Conservation (phyloP, 495 filamentous ascomycete species). For the Penicillium salamii region DNA sequence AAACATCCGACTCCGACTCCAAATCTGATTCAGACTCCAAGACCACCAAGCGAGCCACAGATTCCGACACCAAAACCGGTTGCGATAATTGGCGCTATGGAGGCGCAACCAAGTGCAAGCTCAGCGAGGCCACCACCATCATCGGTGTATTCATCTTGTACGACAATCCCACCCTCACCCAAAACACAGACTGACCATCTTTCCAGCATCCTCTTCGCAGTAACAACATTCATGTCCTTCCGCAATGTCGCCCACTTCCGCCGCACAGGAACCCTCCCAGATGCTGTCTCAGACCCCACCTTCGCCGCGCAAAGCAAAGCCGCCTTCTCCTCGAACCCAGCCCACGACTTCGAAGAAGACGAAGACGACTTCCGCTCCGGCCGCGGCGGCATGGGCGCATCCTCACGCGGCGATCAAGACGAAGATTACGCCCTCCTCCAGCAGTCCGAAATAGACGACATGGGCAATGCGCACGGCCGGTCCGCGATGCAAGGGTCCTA, state of each 20-base stretch:
- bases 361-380: slow-evolving; percentile 49
- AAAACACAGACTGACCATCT: slow-evolving; percentile 11
- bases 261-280: slow-evolving; percentile 72
- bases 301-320: slow-evolving; percentile 48
- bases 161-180: slow-evolving; percentile 21
- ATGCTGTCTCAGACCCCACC: slow-evolving; percentile 54
- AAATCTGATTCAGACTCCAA: slow-evolving; percentile 10
- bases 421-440: slow-evolving; percentile 48
- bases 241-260: slow-evolving; percentile 78
- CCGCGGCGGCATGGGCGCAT: slow-evolving; percentile 33
- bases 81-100: slow-evolving; percentile 57
- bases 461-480: slow-evolving; percentile 34
- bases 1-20: slow-evolving; percentile 17
- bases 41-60: slow-evolving; percentile 14
- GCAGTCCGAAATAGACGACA: slow-evolving; percentile 45
- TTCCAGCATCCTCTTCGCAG: slow-evolving; percentile 67
- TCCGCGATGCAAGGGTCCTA: slow-evolving; percentile 36
- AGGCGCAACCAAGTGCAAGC: slow-evolving; percentile 55
- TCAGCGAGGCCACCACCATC: slow-evolving; percentile 76
- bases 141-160: slow-evolving; percentile 82
- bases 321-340: slow-evolving; percentile 49
- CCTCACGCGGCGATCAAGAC: slow-evolving; percentile 35
- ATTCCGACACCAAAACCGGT: slow-evolving; percentile 24
- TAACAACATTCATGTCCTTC: slow-evolving; percentile 70
- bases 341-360: slow-evolving; percentile 48